phyloP scores from a whole-genome alignment of 2,329 filamentous ascomycete genomes.

The Hymenoscyphus salicellus region DNA sequence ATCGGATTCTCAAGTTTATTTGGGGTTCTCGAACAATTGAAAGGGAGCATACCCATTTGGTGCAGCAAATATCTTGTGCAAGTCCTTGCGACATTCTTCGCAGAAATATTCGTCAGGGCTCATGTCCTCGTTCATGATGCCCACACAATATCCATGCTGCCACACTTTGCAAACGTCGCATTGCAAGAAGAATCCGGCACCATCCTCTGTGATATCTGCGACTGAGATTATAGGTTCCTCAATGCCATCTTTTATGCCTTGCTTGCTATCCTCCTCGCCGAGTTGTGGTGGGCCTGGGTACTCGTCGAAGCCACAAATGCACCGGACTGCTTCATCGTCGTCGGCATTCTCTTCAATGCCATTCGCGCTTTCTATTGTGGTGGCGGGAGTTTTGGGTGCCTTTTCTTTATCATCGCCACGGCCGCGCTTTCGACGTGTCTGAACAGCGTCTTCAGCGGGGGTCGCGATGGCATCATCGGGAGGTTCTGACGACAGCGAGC shows the following conservation, averaged over 20 bases:
- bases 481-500: conserved; percentile 67
- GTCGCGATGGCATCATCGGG: conserved; percentile 57
- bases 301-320: conserved; percentile 90
- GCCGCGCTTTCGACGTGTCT: conserved; percentile 75
- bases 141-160: conserved; percentile 97
- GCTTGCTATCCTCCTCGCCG: conserved; percentile 53
- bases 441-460: conserved; percentile 59
- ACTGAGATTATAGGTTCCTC: conserved; percentile 55
- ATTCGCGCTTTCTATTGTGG: conserved; percentile 43
- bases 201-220: conserved; percentile 64
- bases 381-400: conserved; percentile 50
- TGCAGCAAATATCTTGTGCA: conserved; percentile 79
- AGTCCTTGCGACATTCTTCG: conserved; percentile 86
- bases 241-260: conserved; percentile 54
- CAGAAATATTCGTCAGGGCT: conserved; percentile 98
- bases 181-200: conserved; percentile 94
- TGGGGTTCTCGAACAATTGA: conserved; percentile 22
- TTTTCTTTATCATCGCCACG: conserved; percentile 42
- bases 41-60: conserved; percentile 71
- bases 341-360: conserved; percentile 68
- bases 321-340: conserved; percentile 92
- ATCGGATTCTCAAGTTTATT: conserved; percentile 21
- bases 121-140: conserved; percentile 89
- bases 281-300: conserved; percentile 76
- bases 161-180: conserved; percentile 97